Base-by-base conservation (phyloP, 2,329 filamentous ascomycete genomes). In the Arthroderma sp. region DNA sequence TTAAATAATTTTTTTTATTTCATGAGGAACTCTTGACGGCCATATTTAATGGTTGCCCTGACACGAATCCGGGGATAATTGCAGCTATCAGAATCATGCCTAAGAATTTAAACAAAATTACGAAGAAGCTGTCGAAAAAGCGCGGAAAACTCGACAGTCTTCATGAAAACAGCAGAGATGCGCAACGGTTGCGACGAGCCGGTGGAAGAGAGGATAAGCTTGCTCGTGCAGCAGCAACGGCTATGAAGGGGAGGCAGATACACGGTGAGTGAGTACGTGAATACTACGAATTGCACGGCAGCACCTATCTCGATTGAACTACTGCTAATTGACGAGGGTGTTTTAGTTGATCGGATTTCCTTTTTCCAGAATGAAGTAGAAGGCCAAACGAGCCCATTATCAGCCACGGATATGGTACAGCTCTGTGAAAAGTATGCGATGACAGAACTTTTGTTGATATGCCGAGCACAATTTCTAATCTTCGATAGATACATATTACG, bases 121-220 rank as follows among this genome's bases (percentile, higher is more conserved):
- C 83, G 51, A 96, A 96, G 68, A 79, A 86, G 52, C 89, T 96
- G 52, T 71, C 79, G 31, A 94, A 94, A 70, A 95, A 95, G 74
- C 79, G 83, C 53, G 78, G 79, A 15, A 78, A 79, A 34, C 74
- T 86, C 39, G 80, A 81, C 29, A 74, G 82, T 8, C 73, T 96
- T 22, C 89, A 96, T 59, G 83, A 87, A 64, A 86, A 86, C 61
- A 94, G 87, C 49, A 75, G 91, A 53, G 86, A 96, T 69, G 84
- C 87, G 3, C 77, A 82, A 58, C 77, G 86, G 42, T 70, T 96
- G 51, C 82, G 86, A 61, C 77, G 80, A 56, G 91, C 91, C 15
- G 77, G 78, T 50, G 75, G 81, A 51, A 75, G 91, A 63, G 88
- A 95, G 57, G 82, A 91, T 56, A 85, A 85, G 59, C 72, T 98